Evolutionary conservation across 148 eudicot species (phyloP), one percentile per base, ranked within the genome.

Genomic region (Euryodendron excelsum): DNA sequence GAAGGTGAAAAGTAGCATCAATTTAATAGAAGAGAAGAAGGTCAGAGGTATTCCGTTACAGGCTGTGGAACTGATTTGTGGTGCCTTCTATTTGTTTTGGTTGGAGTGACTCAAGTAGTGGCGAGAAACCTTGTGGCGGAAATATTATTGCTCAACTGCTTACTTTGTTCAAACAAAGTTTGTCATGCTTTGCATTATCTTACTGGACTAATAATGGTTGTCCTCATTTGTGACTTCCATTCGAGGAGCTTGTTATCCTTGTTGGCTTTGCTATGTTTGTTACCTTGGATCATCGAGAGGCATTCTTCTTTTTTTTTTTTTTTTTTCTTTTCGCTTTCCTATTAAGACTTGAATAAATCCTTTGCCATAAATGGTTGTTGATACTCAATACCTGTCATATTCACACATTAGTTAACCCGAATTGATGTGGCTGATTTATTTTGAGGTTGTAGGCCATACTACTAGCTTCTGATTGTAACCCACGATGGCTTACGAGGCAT

Each of bases 401-500:
- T n/a, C n/a, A n/a, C n/a, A n/a, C 52, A 10, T 34, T 59, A 70
- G 53, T 18, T 47, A 18, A 64, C 56, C 37, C 36, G 45, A 65
- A 64, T 39, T 64, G 14, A 12, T 53, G 59, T 48, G 37, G 18
- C 62, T 41, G 55, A n/a, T 78, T 21, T 44, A 23, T 64, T 30
- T 68, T 77, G 60, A 41, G 37, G 39, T 65, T 82, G 59, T 45
- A 94, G 99, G 99, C 84, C n/a, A 92, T 95, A 83, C 73, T 94
- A 56, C 52, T 95, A 84, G 97, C 96, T 50, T 85, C 91, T 23
- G 99, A 95, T 79, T 95, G 94, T 82, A 86, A 85, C 58, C 96
- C 97, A 9, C 90, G 83, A 69, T 90, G 88, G 97, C 84, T 93
- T 72, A 90, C 86, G 25, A 93, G 90, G 81, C 97, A 95, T 89